These are phyloP conservation scores for Salix viminalis DNA, from an alignment of 345 rosid species.

Conservation along the genomic window DNA sequence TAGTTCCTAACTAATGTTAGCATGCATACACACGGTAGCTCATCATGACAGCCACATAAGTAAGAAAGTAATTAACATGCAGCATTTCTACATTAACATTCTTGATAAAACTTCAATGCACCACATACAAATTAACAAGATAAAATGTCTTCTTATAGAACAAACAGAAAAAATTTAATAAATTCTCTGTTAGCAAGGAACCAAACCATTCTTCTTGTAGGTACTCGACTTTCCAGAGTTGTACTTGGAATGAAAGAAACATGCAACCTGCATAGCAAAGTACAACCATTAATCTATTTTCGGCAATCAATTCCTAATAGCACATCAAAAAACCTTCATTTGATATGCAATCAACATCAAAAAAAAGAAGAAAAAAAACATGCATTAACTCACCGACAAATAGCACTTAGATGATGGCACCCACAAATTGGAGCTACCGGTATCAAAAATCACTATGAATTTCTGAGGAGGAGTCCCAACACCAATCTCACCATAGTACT, in stretches of 20 bases:
- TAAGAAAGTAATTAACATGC: not conserved
- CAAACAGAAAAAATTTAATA: not conserved
- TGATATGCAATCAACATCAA: not conserved
- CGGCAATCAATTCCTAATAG: not conserved
- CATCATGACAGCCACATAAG: not conserved
- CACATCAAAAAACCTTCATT: not conserved
- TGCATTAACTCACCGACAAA: constrained; percentile 14
- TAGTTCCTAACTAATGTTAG: not conserved
- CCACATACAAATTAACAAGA: not conserved
- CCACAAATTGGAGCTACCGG: constrained; percentile 41
- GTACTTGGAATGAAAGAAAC: constrained; percentile 33
- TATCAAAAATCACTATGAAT: constrained; percentile 36
- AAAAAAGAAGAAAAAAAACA: not conserved
- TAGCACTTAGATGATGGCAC: constrained; percentile 35
- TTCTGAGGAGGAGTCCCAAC: constrained; percentile 37
- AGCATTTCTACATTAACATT: not conserved
- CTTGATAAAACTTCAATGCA: not conserved
- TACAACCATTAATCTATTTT: not conserved
- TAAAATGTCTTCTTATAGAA: not conserved
- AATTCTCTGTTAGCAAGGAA: not conserved
- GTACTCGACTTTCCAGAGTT: constrained; percentile 30
- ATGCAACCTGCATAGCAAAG: constrained; percentile 16
- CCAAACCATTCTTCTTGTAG: constrained; percentile 32
- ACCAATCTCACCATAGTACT: constrained; percentile 33
- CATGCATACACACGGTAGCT: not conserved